Percentiles rank a stretch among this genome's conserved stretches.
Evolutionary conservation across 164 flowering plant species (phyloP).

Genomic region (Vitis amurensis): DNA sequence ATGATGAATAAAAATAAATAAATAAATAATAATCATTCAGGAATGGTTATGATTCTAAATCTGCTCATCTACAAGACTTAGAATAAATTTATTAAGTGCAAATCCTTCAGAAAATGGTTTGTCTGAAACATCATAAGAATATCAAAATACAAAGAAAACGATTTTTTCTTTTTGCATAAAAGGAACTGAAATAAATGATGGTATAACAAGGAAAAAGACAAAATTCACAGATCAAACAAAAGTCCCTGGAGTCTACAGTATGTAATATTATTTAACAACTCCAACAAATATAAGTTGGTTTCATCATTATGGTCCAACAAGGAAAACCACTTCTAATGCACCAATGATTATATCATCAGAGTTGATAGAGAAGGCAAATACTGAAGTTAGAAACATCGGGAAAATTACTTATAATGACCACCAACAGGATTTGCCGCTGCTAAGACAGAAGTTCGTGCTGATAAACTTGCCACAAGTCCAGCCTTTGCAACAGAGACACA

Average conservation of each 20-base stretch:
- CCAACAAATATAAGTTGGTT: background rate
- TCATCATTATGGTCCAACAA: background rate
- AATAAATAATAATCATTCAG: background rate
- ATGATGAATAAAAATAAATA: background rate
- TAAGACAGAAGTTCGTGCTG: conserved; percentile 89
- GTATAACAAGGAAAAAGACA: background rate
- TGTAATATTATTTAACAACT: background rate
- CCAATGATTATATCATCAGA: background rate
- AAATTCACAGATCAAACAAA: background rate
- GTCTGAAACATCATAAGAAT: background rate
- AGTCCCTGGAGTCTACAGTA: background rate
- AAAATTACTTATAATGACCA: conserved; percentile 90
- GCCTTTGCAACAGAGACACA: conserved; percentile 99
- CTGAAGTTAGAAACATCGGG: background rate
- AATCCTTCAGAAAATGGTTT: background rate
- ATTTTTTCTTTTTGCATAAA: background rate
- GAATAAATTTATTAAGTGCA: background rate
- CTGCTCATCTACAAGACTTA: background rate
- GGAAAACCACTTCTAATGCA: background rate
- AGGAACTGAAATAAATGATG: background rate
- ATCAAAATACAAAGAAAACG: background rate
- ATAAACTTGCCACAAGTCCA: conserved; percentile 95
- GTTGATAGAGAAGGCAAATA: background rate
- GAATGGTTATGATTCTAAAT: background rate
- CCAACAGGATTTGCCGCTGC: conserved; percentile 99